Evolutionary conservation across 2,329 filamentous ascomycete genomes (phyloP), one percentile per base, ranked within the genome.

Genomic region (Paracamarosporium sp.): DNA sequence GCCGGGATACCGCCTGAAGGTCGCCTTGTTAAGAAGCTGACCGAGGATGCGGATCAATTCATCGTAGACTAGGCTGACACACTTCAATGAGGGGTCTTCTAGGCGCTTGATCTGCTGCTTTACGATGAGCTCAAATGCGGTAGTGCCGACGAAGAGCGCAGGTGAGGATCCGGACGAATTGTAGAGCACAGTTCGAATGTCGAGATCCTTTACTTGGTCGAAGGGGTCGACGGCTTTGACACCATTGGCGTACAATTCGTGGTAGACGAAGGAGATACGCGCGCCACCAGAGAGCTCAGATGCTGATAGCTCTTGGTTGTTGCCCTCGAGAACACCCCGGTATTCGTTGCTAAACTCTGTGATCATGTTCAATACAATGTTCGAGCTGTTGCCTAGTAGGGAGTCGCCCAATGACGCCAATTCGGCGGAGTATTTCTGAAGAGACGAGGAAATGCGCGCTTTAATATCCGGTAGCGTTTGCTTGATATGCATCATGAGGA

Each of bases 401-500:
- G 93, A 97, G 63, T 96, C 94, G 22, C 96, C 95, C 12, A 99
- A 85, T 61, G 89, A 88, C 55, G 87, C 82, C 22, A 99, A 85
- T 78, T 99, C 95, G 40, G 87, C 80, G 4, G 86, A 83, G 79
- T 99, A 99, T 77, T 99, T 99, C 75, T 93, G 90, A 59, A 99
- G 83, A 13, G 94, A 97, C 66, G 91, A 90, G n/a, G 91, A 87
- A 69, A 99, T 99, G 63, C 96, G 90, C 13, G 91, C 92, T 82
- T 99, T 99, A 83, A 99, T 99, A 75, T 99, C 95, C 38, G 95
- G 95, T 13, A 99, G 86, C 1, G 95, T 99, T 82, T 99, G 94
- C 81, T 99, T 99, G 83, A 99, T 99, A 83, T 99, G 95, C 95
- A 99, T 99, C 94, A 99, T 98, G 68, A 99, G 86, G 74, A 99